Evolutionary conservation across 1,139 yeast genomes (phyloP), one percentile per base, ranked within the genome.

Genomic region (Suhomyces ambrosiae): DNA sequence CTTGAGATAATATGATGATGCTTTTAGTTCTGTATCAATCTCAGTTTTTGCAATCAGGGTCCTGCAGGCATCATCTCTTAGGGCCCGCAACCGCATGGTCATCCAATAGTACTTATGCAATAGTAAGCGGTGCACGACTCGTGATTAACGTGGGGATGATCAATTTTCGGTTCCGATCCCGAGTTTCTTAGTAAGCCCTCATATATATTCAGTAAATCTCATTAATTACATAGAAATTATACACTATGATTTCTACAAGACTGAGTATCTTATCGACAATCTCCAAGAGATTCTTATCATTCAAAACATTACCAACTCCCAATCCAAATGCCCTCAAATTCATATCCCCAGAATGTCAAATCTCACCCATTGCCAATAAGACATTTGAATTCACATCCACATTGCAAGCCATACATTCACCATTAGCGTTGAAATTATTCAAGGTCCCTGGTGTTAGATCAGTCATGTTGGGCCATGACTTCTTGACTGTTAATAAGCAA

Each of bases 311-410:
- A 27, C 61, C 86, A 3, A 92, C 98, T 0, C 98, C 98, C 3
- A 92, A 92, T 54, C 90, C 82, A 27, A 86, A 92, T 60, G 97
- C 98, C 0, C 68, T 92, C 43, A 92, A 92, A 64, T 92, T 89
- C 51, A 61, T 76, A 10, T 67, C 80, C 2, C 66, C 65, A 14
- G 77, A 74, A 36, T 58, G 56, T 37, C 51, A 56, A 10, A 73
- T 78, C 43, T 64, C 87, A 15, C 97, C 98, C 1, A 73, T 86
- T 6, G 80, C 77, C 33, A 69, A 74, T 37, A 74, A 74, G 48
- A 71, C 81, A 3, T 76, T 76, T 44, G 80, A 87, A 65, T 82
- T 82, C 58, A 68, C 88, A 18, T 74, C 82, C 38, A 79, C 96
- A 5, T 63, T 85, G 42, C 82, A 82, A 54, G 80, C 92, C 7